Base-by-base conservation (phyloP, 176 grass and related monocot genomes). In the Stipa capillata region DNA sequence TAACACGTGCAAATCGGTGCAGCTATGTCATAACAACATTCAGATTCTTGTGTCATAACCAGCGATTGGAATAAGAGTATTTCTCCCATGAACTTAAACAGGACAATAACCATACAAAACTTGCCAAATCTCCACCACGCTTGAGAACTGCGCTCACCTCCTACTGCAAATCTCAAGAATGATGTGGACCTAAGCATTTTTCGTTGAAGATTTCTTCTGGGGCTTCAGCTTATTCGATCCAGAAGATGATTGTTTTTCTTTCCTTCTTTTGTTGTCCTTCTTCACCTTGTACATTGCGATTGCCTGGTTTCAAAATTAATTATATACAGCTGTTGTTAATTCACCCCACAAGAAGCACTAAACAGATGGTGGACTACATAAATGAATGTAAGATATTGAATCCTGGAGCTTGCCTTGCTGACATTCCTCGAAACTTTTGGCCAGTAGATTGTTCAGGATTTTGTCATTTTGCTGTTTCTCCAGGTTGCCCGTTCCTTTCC, bases 401-500 rank as follows among this genome's bases (percentile, higher is more conserved):
- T 9, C n/a, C 25, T n/a, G 47, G 55, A 80, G 29, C 83, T 84
- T 90, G 45, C 95, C 95, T 87, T 91, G 83, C 88, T 82, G 64
- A 94, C 89, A 72, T 43, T 89, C 92, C 51, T 89, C 83, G 2
- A 77, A 91, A 47, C 66, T 91, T 61, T 82, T 94, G 36, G 89
- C 74, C 58, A 94, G 76, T 13, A 94, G 73, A 13, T 80, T 87
- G 47, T 94, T 91, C 70, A 89, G 72, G 59, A 94, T 91, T 80
- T 94, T 94, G 16, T 91, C 89, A 2, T 84, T 91, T 79, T 94
- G 92, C 65, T 91, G 79, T 51, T 76, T 91, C 79, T 94, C 86
- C 77, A 75, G 56, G 53, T 82, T 77, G 24, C 92, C 86, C 80
- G 91, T 91, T 67, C 92, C 92, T 85, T 89, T 91, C 56, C n/a